A percentile compares a stretch with the other conserved stretches of the same genome.
Evolutionary conservation across 257 asterid species (phyloP).

Genomic region (Capsicum pubescens): DNA sequence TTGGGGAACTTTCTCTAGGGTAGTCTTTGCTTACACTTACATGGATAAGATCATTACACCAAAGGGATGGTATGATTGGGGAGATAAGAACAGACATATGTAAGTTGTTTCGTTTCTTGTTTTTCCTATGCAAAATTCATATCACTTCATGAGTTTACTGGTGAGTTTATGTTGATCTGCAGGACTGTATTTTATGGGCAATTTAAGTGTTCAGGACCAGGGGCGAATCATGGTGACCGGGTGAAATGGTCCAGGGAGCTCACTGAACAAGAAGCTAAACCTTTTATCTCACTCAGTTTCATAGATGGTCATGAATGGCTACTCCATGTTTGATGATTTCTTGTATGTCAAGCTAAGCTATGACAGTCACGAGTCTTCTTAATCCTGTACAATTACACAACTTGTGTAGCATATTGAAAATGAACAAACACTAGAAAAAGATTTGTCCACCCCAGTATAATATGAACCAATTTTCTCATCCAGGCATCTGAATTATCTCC

Average conservation of each 20-base stretch:
- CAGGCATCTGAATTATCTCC: neutral
- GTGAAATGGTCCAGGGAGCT: conserved; percentile 94
- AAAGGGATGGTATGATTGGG: conserved; percentile 92
- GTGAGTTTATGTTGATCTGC: neutral
- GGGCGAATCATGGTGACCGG: conserved; percentile 73
- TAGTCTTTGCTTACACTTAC: conserved; percentile 84
- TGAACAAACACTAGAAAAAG: neutral
- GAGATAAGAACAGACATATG: conserved; percentile 90
- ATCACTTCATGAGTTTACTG: neutral
- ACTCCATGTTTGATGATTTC: conserved; percentile 39
- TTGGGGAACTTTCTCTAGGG: conserved; percentile 92
- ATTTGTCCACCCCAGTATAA: neutral
- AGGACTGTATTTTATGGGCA: conserved; percentile 95
- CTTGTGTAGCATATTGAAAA: neutral
- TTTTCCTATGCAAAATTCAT: neutral
- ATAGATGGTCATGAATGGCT: conserved; percentile 90
- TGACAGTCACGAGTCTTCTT: neutral
- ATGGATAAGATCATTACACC: conserved; percentile 89
- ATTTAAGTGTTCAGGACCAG: conserved; percentile 93
- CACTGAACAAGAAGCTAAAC: conserved; percentile 71
- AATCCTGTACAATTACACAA: neutral
- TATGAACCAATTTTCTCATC: neutral
- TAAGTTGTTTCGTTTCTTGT: conserved; percentile 34
- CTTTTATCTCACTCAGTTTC: conserved; percentile 80
- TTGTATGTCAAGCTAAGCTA: neutral